phyloP scores from a whole-genome alignment of 345 rosid genomes.

The Mangifera indica region DNA sequence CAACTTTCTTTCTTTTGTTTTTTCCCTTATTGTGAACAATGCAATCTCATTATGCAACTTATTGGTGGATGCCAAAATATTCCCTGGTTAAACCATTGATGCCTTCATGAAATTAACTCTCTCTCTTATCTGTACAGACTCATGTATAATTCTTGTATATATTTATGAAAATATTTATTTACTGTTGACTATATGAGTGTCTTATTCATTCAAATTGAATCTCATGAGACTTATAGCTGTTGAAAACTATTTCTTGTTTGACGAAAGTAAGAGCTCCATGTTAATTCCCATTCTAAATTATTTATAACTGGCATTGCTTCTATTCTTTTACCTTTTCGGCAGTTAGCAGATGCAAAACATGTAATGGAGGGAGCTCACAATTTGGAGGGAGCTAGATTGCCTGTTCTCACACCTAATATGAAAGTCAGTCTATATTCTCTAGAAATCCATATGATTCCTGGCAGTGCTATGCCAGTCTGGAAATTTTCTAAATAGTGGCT shows the following conservation, averaged over 20 bases:
- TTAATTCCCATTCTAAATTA: background rate
- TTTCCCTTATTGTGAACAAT: background rate
- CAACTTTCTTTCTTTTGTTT: background rate
- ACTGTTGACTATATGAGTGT: background rate
- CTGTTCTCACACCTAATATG: conserved; percentile 70
- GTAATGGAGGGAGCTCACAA: conserved; percentile 53
- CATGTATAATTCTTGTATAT: background rate
- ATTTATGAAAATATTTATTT: background rate
- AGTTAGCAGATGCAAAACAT: conserved; percentile 76
- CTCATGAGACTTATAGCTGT: background rate
- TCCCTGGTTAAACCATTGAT: background rate
- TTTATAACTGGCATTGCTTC: conserved; percentile 12
- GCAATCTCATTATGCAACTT: background rate
- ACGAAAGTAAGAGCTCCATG: background rate
- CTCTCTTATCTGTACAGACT: background rate
- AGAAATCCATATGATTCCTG: background rate
- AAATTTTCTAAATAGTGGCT: conserved; percentile 14
- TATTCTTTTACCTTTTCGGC: conserved; percentile 6
- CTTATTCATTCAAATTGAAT: background rate
- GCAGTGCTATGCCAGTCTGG: conserved; percentile 1
- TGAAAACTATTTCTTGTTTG: background rate
- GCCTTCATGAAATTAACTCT: background rate
- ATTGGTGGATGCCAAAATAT: background rate
- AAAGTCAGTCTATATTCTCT: conserved; percentile 36
- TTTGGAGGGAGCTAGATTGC: conserved; percentile 51